phyloP scores from a whole-genome alignment of 179 eudicot species.

The Drosera spatulata region DNA sequence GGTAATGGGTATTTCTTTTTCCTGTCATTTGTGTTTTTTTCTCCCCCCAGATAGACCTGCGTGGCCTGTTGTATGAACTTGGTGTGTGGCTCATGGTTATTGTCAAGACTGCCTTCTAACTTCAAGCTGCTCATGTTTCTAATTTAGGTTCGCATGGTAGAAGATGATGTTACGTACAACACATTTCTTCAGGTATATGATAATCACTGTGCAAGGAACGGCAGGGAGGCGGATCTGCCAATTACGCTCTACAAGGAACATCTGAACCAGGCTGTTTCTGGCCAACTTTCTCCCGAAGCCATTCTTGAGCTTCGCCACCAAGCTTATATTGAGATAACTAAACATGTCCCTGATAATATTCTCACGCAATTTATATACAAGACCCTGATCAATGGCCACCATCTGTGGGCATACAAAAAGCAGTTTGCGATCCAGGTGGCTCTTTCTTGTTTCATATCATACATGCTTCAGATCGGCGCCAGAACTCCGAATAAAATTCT shows the following conservation, averaged over 20 bases:
- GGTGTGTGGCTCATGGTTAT: no score
- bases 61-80: no score
- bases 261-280: constrained; percentile 83
- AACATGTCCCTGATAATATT: constrained; percentile 72
- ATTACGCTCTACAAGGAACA: constrained; percentile 90
- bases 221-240: constrained; percentile 88
- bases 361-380: constrained; percentile 94
- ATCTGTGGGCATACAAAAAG: constrained; percentile 98
- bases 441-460: constrained; percentile 86
- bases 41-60: neutral
- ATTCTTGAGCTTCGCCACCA: constrained; percentile 91
- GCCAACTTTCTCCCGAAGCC: constrained; percentile 84
- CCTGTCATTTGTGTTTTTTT: neutral
- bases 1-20: constrained; percentile 24
- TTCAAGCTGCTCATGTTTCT: neutral
- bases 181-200: constrained; percentile 97
- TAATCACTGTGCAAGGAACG: constrained; percentile 95
- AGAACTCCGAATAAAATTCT: constrained; percentile 96
- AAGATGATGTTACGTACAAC: constrained; percentile 97
- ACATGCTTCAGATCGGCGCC: constrained; percentile 96
- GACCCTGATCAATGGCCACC: constrained; percentile 83
- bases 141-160: constrained; percentile 92
- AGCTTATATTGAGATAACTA: constrained; percentile 76
- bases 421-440: constrained; percentile 95
- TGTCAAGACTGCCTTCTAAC: constrained; percentile 5